Percentiles rank a stretch among this genome's conserved stretches.
phyloP scores from a whole-genome alignment of 345 rosid genomes.

The Lenwebbia sp. region DNA sequence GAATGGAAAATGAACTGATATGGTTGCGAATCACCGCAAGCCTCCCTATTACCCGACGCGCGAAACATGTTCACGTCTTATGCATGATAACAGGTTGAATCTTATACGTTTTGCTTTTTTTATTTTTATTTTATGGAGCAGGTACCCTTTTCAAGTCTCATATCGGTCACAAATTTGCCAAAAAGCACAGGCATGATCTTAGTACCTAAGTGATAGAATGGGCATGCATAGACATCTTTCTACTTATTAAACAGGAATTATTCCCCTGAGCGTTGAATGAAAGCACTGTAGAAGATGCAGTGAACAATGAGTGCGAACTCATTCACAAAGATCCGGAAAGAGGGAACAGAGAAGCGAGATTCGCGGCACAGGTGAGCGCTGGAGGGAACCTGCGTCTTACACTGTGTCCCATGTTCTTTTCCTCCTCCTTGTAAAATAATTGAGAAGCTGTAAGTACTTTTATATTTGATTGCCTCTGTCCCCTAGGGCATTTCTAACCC shows the following conservation, averaged over 20 bases:
- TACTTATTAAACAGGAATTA: neutral
- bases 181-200: neutral
- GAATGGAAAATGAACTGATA: neutral
- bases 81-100: neutral
- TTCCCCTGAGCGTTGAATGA: neutral
- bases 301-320: neutral
- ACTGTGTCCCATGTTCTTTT: neutral
- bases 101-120: neutral
- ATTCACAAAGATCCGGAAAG: conserved; percentile 11
- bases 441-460: neutral
- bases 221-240: neutral
- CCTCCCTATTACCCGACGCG: rapidly evolving
- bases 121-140: neutral
- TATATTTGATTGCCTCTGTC: conserved; percentile 21
- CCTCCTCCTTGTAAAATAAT: neutral
- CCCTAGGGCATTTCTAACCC: neutral
- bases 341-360: conserved; percentile 18
- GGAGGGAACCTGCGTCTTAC: neutral
- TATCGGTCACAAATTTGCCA: neutral
- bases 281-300: neutral
- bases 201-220: neutral
- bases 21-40: neutral
- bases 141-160: neutral
- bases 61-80: neutral
- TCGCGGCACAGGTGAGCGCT: conserved; percentile 12